Evolutionary conservation across 495 filamentous ascomycete genomes (phyloP), one percentile per base, ranked within the genome.

Genomic region (Penicillium waksmanii): DNA sequence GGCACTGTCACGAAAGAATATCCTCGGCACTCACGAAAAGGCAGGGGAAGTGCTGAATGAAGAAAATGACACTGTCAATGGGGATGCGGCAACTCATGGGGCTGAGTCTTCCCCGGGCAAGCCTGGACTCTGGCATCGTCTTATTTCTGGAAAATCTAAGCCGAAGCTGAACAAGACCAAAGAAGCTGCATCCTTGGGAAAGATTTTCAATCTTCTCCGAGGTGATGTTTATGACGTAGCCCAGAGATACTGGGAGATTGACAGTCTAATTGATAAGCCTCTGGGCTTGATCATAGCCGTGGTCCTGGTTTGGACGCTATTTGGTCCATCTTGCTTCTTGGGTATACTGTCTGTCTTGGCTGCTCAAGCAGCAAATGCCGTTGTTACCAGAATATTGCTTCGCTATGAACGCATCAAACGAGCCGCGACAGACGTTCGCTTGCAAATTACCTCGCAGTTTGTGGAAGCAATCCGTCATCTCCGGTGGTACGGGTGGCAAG

Each of bases 401-500:
- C 73, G 73, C 33, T 84, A 86, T 69, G 90, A 93, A 66, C 78
- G 77, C 53, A 77, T 76, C 3, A 89, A 88, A 12, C 80, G 90
- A 67, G 67, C 75, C 0, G 85, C 86, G 3, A 90, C 90, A 1
- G 91, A 96, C 72, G 69, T 67, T 15, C 87, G 90, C 60, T 80
- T 93, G 10, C 88, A 93, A 65, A 84, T 85, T 8, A 87, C 86
- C 11, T 86, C 87, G 18, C 90, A 96, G 69, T 91, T 92, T 56
- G 87, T 94, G 46, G 90, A 92, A 67, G 85, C 89, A 3, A 91
- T 94, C 38, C 84, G 91, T n/a, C 90, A 93, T 64, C 78, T 96
- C 19, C 84, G 91, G 12, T 96, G 89, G 87, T 93, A 96, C 66
- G 90, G 87, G 34, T 96, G 91, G 91, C 89, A 96, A 72, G 80